phyloP scores from a whole-genome alignment of 73 alveolate genomes.

The Strombidium stylifer region DNA sequence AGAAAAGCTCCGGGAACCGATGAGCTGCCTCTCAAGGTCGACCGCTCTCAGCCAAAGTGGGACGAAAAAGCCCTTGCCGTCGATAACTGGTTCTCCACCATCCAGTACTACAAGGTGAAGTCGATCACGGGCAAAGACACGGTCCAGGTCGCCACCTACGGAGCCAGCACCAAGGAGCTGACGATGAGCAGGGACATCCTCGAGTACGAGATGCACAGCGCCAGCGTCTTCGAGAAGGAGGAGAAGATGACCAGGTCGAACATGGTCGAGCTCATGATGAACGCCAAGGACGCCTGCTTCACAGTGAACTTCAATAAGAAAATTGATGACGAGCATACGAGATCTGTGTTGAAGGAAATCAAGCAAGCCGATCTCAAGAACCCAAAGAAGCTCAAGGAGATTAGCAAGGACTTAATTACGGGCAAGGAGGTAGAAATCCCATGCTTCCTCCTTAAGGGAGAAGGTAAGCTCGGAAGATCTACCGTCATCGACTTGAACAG shows the following conservation, averaged over 20 bases:
- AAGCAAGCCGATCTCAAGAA: neutral
- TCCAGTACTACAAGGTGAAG: neutral
- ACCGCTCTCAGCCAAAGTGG: neutral
- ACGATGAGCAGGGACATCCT: neutral
- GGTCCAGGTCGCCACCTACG: neutral
- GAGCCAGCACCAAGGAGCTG: no score
- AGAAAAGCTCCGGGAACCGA: neutral
- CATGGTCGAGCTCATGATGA: neutral
- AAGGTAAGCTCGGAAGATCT: neutral
- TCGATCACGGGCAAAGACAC: neutral
- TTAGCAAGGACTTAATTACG: neutral
- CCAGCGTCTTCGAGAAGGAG: neutral
- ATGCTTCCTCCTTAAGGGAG: neutral
- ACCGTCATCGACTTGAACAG: neutral
- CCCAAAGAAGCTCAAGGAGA: neutral
- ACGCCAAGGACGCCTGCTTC: neutral
- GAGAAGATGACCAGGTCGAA: slow-evolving; percentile 9
- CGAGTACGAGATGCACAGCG: neutral
- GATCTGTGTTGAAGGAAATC: neutral
- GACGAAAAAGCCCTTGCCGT: neutral
- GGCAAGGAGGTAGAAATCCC: neutral
- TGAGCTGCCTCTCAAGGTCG: neutral
- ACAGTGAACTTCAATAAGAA: neutral
- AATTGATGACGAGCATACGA: neutral
- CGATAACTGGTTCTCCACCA: neutral